Evolutionary conservation across 805 yeast genomes (phyloP).

Genomic region (Blastobotrys parvus): DNA sequence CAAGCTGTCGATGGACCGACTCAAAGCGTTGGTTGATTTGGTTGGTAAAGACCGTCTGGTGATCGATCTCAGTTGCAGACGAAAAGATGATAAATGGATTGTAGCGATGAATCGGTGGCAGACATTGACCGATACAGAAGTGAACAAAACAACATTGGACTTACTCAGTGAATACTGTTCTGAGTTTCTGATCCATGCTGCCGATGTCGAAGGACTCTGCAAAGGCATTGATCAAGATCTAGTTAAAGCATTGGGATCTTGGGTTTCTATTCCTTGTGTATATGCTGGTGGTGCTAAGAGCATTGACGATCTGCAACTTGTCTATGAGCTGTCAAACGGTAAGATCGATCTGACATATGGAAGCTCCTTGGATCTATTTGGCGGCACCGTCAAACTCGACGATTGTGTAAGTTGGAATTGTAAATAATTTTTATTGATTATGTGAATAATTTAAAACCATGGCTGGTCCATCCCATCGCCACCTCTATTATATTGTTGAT

Average conservation of each 20-base stretch:
- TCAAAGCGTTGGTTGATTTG: slow-evolving; percentile 39
- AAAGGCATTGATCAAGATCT: slow-evolving; percentile 81
- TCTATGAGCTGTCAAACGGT: slow-evolving; percentile 60
- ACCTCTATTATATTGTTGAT: too few relatives aligned
- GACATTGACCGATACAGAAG: slow-evolving; percentile 59
- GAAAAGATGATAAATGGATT: slow-evolving; percentile 54
- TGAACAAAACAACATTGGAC: slow-evolving; percentile 46
- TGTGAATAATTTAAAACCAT: too few relatives aligned
- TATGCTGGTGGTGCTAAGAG: slow-evolving; percentile 96
- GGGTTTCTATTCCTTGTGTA: slow-evolving; percentile 72
- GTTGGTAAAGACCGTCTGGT: slow-evolving; percentile 67
- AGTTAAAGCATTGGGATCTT: slow-evolving; percentile 62
- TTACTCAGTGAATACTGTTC: slow-evolving; percentile 57
- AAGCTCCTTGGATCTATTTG: slow-evolving; percentile 88
- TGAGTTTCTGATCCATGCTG: slow-evolving; percentile 93
- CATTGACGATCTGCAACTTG: slow-evolving; percentile 58
- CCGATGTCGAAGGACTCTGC: slow-evolving; percentile 96
- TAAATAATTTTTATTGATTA: too few relatives aligned
- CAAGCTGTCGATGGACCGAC: slow-evolving; percentile 41
- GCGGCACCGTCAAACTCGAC: slow-evolving; percentile 76
- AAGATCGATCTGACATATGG: slow-evolving; percentile 91
- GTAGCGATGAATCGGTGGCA: slow-evolving; percentile 99
- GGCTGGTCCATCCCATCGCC: too few relatives aligned
- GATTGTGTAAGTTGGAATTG: slow-evolving; percentile 74
- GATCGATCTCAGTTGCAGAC: slow-evolving; percentile 82